Evolutionary conservation across 2,329 filamentous ascomycete genomes (phyloP), one percentile per base, ranked within the genome.

Genomic region (Trichoderma aggressivum): DNA sequence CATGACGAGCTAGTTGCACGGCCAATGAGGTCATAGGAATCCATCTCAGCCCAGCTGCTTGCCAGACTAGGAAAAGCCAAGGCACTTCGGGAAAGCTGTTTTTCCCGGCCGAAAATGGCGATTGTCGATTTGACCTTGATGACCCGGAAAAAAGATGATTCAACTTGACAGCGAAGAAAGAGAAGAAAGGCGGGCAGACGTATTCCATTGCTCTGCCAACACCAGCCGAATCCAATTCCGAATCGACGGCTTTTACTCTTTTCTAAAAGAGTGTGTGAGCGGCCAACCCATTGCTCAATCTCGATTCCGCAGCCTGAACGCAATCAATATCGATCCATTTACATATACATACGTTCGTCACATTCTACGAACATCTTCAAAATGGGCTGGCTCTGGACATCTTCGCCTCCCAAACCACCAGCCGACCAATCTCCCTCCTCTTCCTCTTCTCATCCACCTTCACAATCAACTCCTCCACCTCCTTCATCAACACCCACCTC

Each of bases 361-460:
- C 64, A 34, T 1, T 66, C 50, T 60, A n/a, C 66, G 30, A 69
- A 61, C 28, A 50, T 6, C 66, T 36, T 69, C 56, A 81, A 70
- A 73, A 91, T 91, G 89, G 88, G 88, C 74, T 91, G 89, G 89
- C 82, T 89, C 73, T 90, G 88, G 87, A 82, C 86, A 72, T 82
- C 80, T n/a, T 76, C 81, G 18, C 73, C 81, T 18, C 72, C 82
- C 18, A 78, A 79, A 74, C 73, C 78, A 21, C 56, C 74, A 75
- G 43, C 69, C 74, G 50, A 76, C 62, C 75, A 78, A 62, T 68
- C 74, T 66, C 50, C 75, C 24, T 56, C 76, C 53, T 72, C 75
- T 36, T 70, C 77, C 63, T 69, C 75, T 39, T 24, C 76, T 32
- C n/a, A n/a, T n/a, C 28, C 7, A 68, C 74, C 53, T 71, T 72